These are phyloP conservation scores for Quercus lobata DNA, from an alignment of 331 rosid genomes.

Conservation along the genomic window DNA sequence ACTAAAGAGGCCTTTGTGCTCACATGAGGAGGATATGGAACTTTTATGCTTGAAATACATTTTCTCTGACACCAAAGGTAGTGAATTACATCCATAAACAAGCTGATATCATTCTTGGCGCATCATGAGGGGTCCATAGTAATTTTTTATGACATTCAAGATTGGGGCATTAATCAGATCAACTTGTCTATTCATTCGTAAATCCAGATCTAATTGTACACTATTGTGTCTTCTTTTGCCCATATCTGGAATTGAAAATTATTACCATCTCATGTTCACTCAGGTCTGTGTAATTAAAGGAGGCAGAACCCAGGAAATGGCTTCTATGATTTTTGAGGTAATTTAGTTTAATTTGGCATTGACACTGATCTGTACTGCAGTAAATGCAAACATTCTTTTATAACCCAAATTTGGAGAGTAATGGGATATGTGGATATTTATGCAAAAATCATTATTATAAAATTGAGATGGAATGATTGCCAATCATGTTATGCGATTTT, in stretches of 20 bases:
- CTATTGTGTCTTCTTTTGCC: neutral
- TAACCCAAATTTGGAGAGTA: neutral
- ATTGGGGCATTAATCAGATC: conserved; percentile 39
- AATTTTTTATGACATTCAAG: conserved; percentile 40
- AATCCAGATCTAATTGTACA: neutral
- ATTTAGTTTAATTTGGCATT: neutral
- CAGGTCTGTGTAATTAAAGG: conserved; percentile 48
- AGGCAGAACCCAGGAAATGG: conserved; percentile 50
- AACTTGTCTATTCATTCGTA: neutral
- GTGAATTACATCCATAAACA: conserved; percentile 48
- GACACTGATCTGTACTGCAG: neutral
- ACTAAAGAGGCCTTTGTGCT: neutral
- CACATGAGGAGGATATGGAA: conserved; percentile 39
- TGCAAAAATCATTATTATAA: too few relatives aligned
- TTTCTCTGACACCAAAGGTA: conserved; percentile 37
- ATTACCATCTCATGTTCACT: neutral
- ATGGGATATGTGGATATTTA: rapidly evolving
- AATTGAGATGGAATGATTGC: too few relatives aligned
- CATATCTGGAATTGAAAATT: too few relatives aligned
- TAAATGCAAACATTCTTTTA: neutral
- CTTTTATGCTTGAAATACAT: conserved; percentile 37
- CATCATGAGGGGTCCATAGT: conserved; percentile 35
- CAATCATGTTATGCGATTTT: neutral
- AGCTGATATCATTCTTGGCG: conserved; percentile 49
- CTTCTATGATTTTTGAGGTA: conserved; percentile 46